A percentile compares a stretch with the other conserved stretches of the same genome.
Evolutionary conservation across 148 eudicot genomes (phyloP).

Genomic region (Amaranthus hypochondriacus): DNA sequence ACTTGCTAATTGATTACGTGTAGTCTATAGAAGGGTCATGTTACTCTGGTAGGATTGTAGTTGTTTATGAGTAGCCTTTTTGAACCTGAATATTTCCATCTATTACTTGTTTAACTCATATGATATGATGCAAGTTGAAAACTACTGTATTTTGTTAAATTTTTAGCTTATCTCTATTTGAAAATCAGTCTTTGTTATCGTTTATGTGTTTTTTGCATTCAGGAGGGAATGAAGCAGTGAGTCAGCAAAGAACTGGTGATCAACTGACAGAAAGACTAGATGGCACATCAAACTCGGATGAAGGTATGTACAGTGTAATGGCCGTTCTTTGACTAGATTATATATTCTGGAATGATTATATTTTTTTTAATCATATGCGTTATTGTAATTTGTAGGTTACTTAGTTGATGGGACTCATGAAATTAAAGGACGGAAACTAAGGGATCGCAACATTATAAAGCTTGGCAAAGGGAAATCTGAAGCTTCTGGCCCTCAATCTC

Average conservation of each 20-base stretch:
- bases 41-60: not conserved
- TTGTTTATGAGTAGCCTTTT: not conserved
- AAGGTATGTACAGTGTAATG: slow-evolving; percentile 29
- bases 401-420: slow-evolving; percentile 31
- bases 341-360: slow-evolving; percentile 1
- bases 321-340: not conserved
- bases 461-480: slow-evolving; percentile 50
- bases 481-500: slow-evolving; percentile 33
- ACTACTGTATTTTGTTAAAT: not conserved
- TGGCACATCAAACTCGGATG: slow-evolving; percentile 33
- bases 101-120: not conserved
- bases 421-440: slow-evolving; percentile 35
- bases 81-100: not conserved
- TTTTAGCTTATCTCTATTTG: not conserved
- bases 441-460: slow-evolving; percentile 54
- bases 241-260: slow-evolving; percentile 38
- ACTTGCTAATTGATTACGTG: not conserved
- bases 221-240: slow-evolving; percentile 54
- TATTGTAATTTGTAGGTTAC: slow-evolving; percentile 39
- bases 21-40: not conserved
- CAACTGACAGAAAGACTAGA: slow-evolving; percentile 23
- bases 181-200: not conserved
- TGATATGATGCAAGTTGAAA: not conserved
- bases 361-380: not conserved
- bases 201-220: slow-evolving; percentile 9